Base-by-base conservation (phyloP, 352 stramenopile species). In the Hyaloperonospora brassicae region DNA sequence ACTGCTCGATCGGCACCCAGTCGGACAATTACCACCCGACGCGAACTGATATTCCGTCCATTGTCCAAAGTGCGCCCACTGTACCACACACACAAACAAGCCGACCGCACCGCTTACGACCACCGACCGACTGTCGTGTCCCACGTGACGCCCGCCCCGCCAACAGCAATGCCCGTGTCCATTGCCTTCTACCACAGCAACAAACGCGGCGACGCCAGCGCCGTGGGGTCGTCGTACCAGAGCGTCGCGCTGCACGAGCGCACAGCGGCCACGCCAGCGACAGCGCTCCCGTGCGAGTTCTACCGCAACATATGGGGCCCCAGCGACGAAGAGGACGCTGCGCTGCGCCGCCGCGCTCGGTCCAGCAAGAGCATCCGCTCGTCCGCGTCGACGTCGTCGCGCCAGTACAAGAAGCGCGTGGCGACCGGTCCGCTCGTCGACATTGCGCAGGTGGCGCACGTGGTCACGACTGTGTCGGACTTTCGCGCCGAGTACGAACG, bases 391-490 rank as follows among this genome's bases (percentile, higher is more conserved):
- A 42, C 43, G 31, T 50, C n/a, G 40, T 69, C 62, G 0, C 38
- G 53, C 5, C 58, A 43, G 31, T 70, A 59, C 51, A 81, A 79
- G 55, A 72, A 75, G 46, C 68, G 68, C 11, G 38, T 68, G 30
- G 58, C 49, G 1, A 64, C 65, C 0, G 71, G 66, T 0, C 72
- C 68, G 3, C 58, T 83, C n/a, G 64, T 85, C 3, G 74, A 85
- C 59, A 89, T 91, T 50, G 49, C 63, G 22, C 80, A 91, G 50
- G 80, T 91, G 38, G 80, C 80, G 2, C 68, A 91, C 56, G 74
- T 81, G 2, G 66, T 91, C 21, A 85, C 74, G 27, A 83, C 70
- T 11, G 64, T 77, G 55, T 76, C 65, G 0, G 75, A 91, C 59
- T 91, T 86, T 64, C 81, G 77, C 17, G 65, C 57, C 27, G 80